Evolutionary conservation across 2,329 filamentous ascomycete species (phyloP), one percentile per base, ranked within the genome.

Genomic region (Pestalotiopsis sp.): DNA sequence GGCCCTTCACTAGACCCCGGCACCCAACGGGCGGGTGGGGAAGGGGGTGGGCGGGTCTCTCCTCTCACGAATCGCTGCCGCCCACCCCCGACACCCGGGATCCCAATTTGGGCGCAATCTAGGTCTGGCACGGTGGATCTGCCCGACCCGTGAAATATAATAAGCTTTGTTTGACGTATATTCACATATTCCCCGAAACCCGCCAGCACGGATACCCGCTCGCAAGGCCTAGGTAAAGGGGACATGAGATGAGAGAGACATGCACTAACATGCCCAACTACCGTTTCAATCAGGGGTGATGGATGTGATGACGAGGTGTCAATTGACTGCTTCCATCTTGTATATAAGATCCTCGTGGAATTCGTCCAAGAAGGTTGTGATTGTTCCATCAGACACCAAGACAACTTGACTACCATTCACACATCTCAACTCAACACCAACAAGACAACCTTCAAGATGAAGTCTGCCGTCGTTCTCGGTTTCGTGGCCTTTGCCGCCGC

Each of bases 81-180:
- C 20, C 45, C 45, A 52, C 45, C 20, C 45, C 45, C 45, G 45
- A 62, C 27, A 62, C 31, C 59, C 59, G 36, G 36, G 17, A 36
- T 36, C 27, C 59, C 59, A 59, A 36, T 59, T 36, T 59, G 41
- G 39, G 27, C 17, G n/a, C 41, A 56, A 66, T 66, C n/a, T 66
- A 66, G 63, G n/a, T 58, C 63, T 56, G 23, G 45, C 63, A 66
- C 13, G 7, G 63, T 66, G 63, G 63, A 66, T 45, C 57, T 39
- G 39, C 2, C 23, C 39, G 9, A 58, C 31, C 63, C 63, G 59
- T 31, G 45, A 45, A 38, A 23, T 66, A 57, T 66, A 66, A 57
- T 66, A 66, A 66, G 45, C 63, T 66, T 66, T 57, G 63, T 66
- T 66, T 66, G 41, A 66, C 63, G 25, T 66, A 57, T 58, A 66